Percentiles rank a stretch among this genome's conserved stretches.
Evolutionary conservation across 495 filamentous ascomycete species (phyloP).

Genomic region (Aspergillus asperescens): DNA sequence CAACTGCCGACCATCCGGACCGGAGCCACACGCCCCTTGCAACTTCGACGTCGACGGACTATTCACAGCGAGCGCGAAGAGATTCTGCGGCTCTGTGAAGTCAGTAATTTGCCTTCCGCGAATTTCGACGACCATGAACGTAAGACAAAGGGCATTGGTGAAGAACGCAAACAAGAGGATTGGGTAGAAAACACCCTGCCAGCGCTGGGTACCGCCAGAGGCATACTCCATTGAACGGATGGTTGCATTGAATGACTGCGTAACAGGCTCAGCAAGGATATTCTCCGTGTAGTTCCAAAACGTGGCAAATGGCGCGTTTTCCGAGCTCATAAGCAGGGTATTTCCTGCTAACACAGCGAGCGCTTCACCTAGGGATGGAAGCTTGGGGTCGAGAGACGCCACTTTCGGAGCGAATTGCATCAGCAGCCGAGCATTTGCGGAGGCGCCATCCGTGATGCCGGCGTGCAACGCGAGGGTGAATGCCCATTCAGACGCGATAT

Average conservation of each 20-base stretch:
- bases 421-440: slow-evolving; percentile 59
- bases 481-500: slow-evolving; percentile 54
- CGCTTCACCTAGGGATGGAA: slow-evolving; percentile 62
- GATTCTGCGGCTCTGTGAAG: slow-evolving; percentile 68
- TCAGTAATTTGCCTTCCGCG: slow-evolving; percentile 59
- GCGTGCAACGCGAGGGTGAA: slow-evolving; percentile 52
- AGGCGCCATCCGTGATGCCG: slow-evolving; percentile 53
- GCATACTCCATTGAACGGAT: slow-evolving; percentile 57
- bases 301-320: slow-evolving; percentile 50
- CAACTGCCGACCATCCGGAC: slow-evolving; percentile 50
- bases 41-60: slow-evolving; percentile 52
- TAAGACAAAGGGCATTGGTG: slow-evolving; percentile 57
- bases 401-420: slow-evolving; percentile 44
- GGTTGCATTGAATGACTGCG: slow-evolving; percentile 52
- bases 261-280: slow-evolving; percentile 11
- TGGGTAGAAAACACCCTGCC: slow-evolving; percentile 61
- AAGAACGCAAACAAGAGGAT: slow-evolving; percentile 56
- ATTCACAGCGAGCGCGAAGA: slow-evolving; percentile 66
- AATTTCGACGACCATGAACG: slow-evolving; percentile 47
- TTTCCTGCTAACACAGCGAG: slow-evolving; percentile 61
- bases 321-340: slow-evolving; percentile 53
- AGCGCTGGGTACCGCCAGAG: slow-evolving; percentile 49
- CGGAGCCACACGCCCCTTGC: slow-evolving; percentile 59
- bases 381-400: slow-evolving; percentile 25
- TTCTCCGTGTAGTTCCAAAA: slow-evolving; percentile 49